Base-by-base conservation (phyloP, 306 rosid species). In the Gillenia trifoliata region DNA sequence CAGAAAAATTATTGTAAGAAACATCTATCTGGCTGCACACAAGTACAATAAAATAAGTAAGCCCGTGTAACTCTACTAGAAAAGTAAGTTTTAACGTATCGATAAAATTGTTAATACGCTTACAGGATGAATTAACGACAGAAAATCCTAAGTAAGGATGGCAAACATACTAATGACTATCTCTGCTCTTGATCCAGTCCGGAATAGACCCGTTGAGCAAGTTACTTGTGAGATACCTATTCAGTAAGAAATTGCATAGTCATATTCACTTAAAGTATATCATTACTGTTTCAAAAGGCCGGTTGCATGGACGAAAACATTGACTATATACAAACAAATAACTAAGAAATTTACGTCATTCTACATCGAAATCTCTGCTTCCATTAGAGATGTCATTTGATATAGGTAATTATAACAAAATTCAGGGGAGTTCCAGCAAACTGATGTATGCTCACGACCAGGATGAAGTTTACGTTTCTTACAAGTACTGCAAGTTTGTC, bases 201-300 rank as follows among this genome's bases (percentile, higher is more conserved):
- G 83, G 83, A 38, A 80, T 63, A 74, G 50, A 10, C 45, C 83
- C 83, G 0, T 8, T 68, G 13, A 80, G 83, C 31, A 63, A 28
- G 83, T 80, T 80, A n/a, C 79, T 40, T 52, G 79, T 75, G 40
- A 79, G 76, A 75, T 38, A 74, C 64, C 83, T 80, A 71, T 60
- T 20, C 29, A 38, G 4, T 25, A 49, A 6, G 62, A 33, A 52
- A 54, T 12, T 59, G 31, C 33, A 23, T 10, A 6, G 26, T 30
- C 61, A 43, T 11, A 8, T 22, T 34, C 3, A 28, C 25, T 41
- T 16, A 19, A 63, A 64, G 19, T 4, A 63, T 22, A 50, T 20
- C 0, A 25, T 4, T 8, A 45, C 20, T 28, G 28, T 23, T 73
- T 11, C 34, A n/a, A 28, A 62, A 26, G 10, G 20, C 12, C 8